Conservation (phyloP, 495 filamentous ascomycete species). For the Neurospora sp. region DNA sequence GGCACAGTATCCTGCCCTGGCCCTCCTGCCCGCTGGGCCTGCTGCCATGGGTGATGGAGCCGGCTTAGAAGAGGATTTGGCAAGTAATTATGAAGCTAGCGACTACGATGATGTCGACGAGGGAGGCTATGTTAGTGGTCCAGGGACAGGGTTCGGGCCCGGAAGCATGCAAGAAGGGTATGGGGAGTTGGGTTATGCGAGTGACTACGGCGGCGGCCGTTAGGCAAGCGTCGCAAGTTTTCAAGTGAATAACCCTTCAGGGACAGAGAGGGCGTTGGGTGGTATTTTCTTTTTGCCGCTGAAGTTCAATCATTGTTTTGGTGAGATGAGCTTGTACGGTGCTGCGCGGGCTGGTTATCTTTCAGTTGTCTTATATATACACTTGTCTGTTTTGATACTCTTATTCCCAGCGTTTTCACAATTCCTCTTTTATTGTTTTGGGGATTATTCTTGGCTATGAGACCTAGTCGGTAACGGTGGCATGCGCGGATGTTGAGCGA, state of each 20-base stretch:
- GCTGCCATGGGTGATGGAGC: constrained; percentile 44
- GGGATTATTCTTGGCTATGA: not conserved
- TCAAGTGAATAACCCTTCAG: not conserved
- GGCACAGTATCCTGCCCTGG: constrained; percentile 84
- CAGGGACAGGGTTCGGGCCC: constrained; percentile 38
- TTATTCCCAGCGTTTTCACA: not conserved
- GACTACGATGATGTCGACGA: constrained; percentile 58
- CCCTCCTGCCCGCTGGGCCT: constrained; percentile 68
- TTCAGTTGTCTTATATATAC: not conserved
- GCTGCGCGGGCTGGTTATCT: not conserved
- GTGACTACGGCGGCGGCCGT: constrained; percentile 42
- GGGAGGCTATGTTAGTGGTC: constrained; percentile 45
- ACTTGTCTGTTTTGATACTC: not conserved
- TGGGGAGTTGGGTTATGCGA: constrained; percentile 42
- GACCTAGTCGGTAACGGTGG: not conserved
- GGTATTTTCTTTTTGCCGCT: not conserved
- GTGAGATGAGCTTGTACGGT: not conserved
- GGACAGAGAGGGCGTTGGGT: not conserved
- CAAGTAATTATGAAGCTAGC: constrained; percentile 83
- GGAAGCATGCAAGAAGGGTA: constrained; percentile 39
- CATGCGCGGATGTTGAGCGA: not conserved
- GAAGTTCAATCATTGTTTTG: not conserved
- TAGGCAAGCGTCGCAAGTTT: constrained; percentile 2
- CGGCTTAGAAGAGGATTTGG: constrained; percentile 60
- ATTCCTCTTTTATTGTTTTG: not conserved